phyloP scores from a whole-genome alignment of 2,329 filamentous ascomycete species.

The Fusarium sterilihyphosum region DNA sequence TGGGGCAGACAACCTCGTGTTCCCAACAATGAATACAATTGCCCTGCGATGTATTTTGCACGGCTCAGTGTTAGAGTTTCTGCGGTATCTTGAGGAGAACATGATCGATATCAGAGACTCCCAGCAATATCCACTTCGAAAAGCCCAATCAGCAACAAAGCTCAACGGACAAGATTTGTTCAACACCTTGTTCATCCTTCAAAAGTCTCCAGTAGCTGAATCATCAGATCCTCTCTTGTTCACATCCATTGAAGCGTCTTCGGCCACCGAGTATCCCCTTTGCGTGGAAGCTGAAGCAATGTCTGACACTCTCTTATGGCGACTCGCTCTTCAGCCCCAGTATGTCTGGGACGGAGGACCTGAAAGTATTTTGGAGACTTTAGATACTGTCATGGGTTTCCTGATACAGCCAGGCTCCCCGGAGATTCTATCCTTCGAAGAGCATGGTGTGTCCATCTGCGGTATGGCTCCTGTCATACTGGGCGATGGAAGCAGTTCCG shows the following conservation, averaged over 20 bases:
- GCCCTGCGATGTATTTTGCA: slow-evolving; percentile 78
- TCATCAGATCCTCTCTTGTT: slow-evolving; percentile 56
- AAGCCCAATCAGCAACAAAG: slow-evolving; percentile 61
- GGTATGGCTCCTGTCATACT: slow-evolving; percentile 58
- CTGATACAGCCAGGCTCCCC: slow-evolving; percentile 61
- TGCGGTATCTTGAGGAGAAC: slow-evolving; percentile 78
- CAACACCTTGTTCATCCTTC: slow-evolving; percentile 66
- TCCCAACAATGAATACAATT: slow-evolving; percentile 94
- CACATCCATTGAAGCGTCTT: slow-evolving; percentile 69
- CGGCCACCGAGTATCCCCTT: slow-evolving; percentile 82
- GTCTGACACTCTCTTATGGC: slow-evolving; percentile 69
- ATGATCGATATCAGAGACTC: slow-evolving; percentile 73
- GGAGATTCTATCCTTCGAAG: slow-evolving; percentile 64
- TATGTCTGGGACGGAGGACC: slow-evolving; percentile 60
- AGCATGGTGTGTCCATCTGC: slow-evolving; percentile 69
- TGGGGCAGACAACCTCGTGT: slow-evolving; percentile 73
- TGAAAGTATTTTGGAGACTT: slow-evolving; percentile 61
- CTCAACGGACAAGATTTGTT: slow-evolving; percentile 56
- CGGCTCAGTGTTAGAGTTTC: slow-evolving; percentile 70
- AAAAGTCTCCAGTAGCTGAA: slow-evolving; percentile 48
- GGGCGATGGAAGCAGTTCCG: neutral
- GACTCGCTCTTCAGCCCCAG: slow-evolving; percentile 72
- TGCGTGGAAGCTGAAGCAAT: slow-evolving; percentile 82
- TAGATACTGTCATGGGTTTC: slow-evolving; percentile 68
- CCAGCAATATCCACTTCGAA: slow-evolving; percentile 81